phyloP scores from a whole-genome alignment of 2,329 filamentous ascomycete genomes.

The Colletotrichum agaves region DNA sequence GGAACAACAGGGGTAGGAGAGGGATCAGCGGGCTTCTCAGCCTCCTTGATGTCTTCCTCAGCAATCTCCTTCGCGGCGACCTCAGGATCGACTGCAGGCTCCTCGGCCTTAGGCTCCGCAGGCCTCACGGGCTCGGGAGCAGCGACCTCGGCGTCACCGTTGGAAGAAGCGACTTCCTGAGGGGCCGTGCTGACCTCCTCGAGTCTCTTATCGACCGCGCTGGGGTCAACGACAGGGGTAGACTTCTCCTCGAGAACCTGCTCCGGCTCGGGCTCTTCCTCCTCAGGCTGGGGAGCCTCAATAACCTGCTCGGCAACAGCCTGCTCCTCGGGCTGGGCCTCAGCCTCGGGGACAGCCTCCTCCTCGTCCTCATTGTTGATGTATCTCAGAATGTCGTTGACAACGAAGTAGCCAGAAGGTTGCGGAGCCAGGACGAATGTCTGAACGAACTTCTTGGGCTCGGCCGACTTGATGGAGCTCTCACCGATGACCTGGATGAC shows the following conservation, averaged over 20 bases:
- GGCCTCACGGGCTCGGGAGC: slow-evolving; percentile 52
- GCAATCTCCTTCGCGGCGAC: slow-evolving; percentile 63
- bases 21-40: slow-evolving; percentile 75
- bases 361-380: slow-evolving; percentile 87
- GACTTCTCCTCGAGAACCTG: slow-evolving; percentile 40
- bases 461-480: slow-evolving; percentile 91
- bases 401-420: slow-evolving; percentile 95
- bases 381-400: slow-evolving; percentile 98
- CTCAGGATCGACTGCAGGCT: slow-evolving; percentile 55
- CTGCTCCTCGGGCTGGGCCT: slow-evolving; percentile 49
- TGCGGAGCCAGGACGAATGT: slow-evolving; percentile 97
- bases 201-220: slow-evolving; percentile 78
- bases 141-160: slow-evolving; percentile 46
- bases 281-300: slow-evolving; percentile 45
- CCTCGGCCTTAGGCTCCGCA: slow-evolving; percentile 39
- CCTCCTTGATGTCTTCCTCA: slow-evolving; percentile 66
- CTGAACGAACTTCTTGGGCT: slow-evolving; percentile 96
- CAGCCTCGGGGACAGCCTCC: slow-evolving; percentile 54
- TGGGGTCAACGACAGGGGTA: slow-evolving; percentile 52
- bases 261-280: slow-evolving; percentile 41
- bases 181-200: slow-evolving; percentile 66
- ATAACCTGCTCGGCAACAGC: slow-evolving; percentile 59
- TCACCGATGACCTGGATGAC: slow-evolving; percentile 98
- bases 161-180: slow-evolving; percentile 49
- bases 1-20: slow-evolving; percentile 62